A percentile compares a stretch with the other conserved stretches of the same genome.
phyloP scores from a whole-genome alignment of 164 flowering plant genomes.

The Dillenia suffruticosa region DNA sequence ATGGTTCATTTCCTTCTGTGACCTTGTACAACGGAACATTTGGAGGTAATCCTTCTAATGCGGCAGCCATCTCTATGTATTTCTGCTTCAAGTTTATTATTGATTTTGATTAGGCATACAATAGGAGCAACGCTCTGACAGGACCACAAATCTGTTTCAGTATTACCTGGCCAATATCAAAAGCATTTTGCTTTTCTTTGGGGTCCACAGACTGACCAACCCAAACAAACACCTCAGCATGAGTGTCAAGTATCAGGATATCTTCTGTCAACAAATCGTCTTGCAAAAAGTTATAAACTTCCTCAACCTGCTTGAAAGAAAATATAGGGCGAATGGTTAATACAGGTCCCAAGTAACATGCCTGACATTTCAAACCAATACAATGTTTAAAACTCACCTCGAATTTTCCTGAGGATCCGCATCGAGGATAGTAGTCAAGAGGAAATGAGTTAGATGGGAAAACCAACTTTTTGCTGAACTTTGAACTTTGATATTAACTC shows the following conservation, averaged over 20 bases:
- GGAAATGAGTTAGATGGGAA: constrained; percentile 18
- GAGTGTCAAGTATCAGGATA: constrained; percentile 86
- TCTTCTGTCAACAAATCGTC: constrained; percentile 98
- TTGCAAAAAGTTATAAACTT: constrained; percentile 87
- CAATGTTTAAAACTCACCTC: constrained; percentile 51
- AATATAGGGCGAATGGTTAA: neutral
- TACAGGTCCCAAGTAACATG: neutral
- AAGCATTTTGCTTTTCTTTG: constrained; percentile 83
- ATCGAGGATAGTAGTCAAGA: constrained; percentile 12
- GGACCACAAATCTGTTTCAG: neutral
- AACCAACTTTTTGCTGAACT: constrained; percentile 11
- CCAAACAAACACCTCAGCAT: constrained; percentile 98
- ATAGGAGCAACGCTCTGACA: no score
- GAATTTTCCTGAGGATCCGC: constrained; percentile 76
- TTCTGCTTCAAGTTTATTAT: constrained; percentile 39
- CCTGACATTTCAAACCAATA: neutral
- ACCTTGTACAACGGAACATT: constrained; percentile 84
- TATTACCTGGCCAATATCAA: constrained; percentile 88
- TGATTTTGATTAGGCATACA: no score
- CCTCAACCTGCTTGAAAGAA: constrained; percentile 56
- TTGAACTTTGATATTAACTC: no score
- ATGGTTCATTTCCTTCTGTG: constrained; percentile 97
- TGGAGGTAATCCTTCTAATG: constrained; percentile 73
- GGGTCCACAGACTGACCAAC: constrained; percentile 86
- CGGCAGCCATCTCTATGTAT: constrained; percentile 71